Evolutionary conservation across 2,329 filamentous ascomycete genomes (phyloP).

Genomic region (Scedosporium dehoogii): DNA sequence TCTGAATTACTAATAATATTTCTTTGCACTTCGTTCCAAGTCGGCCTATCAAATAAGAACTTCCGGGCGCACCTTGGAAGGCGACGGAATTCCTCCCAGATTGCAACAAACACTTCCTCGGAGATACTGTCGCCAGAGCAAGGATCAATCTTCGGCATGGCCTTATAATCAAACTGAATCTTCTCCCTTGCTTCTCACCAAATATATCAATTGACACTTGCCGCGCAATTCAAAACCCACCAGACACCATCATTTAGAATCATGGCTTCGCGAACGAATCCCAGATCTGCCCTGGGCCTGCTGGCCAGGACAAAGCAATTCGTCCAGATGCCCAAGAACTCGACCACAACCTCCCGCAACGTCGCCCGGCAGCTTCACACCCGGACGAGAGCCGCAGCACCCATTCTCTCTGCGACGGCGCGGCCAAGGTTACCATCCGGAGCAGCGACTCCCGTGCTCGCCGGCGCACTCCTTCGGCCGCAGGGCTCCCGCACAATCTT

Average conservation of each 20-base stretch:
- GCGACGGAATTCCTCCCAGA: background rate
- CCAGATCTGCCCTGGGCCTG: slow-evolving; percentile 9
- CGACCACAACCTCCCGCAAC: background rate
- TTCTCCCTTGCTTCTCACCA: background rate
- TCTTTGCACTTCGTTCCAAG: background rate
- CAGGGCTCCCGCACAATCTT: slow-evolving; percentile 66
- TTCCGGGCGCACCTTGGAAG: background rate
- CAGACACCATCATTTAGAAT: background rate
- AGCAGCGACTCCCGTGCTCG: slow-evolving; percentile 10
- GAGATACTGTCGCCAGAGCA: background rate
- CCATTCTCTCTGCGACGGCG: slow-evolving; percentile 9
- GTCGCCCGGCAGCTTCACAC: slow-evolving; percentile 10
- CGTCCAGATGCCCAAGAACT: background rate
- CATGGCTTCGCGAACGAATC: slow-evolving; percentile 10
- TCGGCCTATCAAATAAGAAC: background rate
- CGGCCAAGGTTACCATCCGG: slow-evolving; percentile 3
- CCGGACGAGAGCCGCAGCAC: slow-evolving; percentile 6
- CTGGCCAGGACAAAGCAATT: slow-evolving; percentile 8
- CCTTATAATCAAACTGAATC: slow-evolving; percentile 1
- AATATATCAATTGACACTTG: background rate
- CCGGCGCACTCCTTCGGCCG: slow-evolving; percentile 12
- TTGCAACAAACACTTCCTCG: background rate
- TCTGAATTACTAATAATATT: background rate
- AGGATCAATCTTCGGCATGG: background rate
- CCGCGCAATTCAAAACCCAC: background rate